Percentiles rank a stretch among this genome's conserved stretches.
phyloP scores from a whole-genome alignment of 257 asterid genomes.

The Solanum arcanum region DNA sequence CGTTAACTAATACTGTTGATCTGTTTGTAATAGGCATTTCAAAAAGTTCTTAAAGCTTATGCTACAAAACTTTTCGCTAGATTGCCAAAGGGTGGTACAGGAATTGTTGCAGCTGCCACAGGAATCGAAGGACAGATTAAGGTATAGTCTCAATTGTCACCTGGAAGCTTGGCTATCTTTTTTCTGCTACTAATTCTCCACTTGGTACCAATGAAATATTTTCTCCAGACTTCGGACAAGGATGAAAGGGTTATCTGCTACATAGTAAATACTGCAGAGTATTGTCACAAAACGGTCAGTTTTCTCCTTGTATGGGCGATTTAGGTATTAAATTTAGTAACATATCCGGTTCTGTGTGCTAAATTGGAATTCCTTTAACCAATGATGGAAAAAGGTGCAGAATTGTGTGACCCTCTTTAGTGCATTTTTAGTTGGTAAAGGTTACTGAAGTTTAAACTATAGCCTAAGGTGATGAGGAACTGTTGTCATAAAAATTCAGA shows the following conservation, averaged over 20 bases:
- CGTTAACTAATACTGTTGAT: not conserved
- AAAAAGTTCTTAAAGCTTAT: constrained; percentile 87
- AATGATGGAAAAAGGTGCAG: not conserved
- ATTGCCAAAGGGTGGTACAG: constrained; percentile 96
- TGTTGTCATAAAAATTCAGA: not conserved
- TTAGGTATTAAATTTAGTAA: not conserved
- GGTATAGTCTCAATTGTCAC: constrained; percentile 26
- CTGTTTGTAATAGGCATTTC: constrained; percentile 24
- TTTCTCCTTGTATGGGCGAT: constrained; percentile 9
- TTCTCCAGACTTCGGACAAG: constrained; percentile 87
- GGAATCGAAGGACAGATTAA: constrained; percentile 99
- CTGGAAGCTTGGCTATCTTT: not conserved
- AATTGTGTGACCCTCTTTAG: not conserved
- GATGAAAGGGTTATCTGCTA: constrained; percentile 91
- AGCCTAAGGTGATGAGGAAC: not conserved
- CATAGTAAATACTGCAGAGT: constrained; percentile 96
- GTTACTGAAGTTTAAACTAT: not conserved
- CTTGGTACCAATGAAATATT: not conserved
- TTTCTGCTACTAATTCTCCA: not conserved
- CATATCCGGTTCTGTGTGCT: not conserved
- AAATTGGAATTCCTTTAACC: not conserved
- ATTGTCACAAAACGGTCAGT: constrained; percentile 93
- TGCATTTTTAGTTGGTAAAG: not conserved
- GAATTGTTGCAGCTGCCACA: constrained; percentile 98
- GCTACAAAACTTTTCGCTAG: constrained; percentile 83